Percentiles rank a stretch among this genome's conserved stretches.
These are phyloP conservation scores for Talaromyces piceae DNA, from an alignment of 2,329 filamentous ascomycete species.

Conservation along the genomic window DNA sequence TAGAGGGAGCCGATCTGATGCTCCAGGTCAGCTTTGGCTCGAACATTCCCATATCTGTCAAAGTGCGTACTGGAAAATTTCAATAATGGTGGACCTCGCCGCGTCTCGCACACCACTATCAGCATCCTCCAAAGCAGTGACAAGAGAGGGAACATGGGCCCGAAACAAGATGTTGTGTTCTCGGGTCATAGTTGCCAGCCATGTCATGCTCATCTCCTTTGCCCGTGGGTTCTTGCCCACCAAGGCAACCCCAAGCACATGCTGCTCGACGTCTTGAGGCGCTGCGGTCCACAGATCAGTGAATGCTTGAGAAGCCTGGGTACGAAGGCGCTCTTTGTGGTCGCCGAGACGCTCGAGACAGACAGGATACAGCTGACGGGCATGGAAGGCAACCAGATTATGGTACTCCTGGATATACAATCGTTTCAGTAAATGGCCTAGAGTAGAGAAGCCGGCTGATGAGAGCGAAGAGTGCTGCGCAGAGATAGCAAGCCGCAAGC, in stretches of 20 bases:
- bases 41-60: background rate
- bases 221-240: constrained; percentile 72
- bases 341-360: constrained; percentile 83
- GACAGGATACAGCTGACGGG: constrained; percentile 62
- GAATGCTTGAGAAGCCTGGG: constrained; percentile 66
- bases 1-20: constrained; percentile 63
- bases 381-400: constrained; percentile 60
- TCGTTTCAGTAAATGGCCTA: constrained; percentile 80
- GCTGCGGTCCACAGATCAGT: constrained; percentile 67
- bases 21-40: constrained; percentile 2
- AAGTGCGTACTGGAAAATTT: constrained; percentile 64
- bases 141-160: constrained; percentile 70
- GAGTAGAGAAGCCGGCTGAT: constrained; percentile 76
- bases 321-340: constrained; percentile 74
- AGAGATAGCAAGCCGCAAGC: constrained; percentile 64
- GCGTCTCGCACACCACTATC: constrained; percentile 80
- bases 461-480: constrained; percentile 71
- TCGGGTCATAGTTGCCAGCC: constrained; percentile 79
- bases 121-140: constrained; percentile 82
- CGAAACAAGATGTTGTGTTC: constrained; percentile 74
- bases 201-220: constrained; percentile 77
- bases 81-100: constrained; percentile 75
- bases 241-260: constrained; percentile 71
- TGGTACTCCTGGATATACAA: constrained; percentile 78
- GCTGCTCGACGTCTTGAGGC: constrained; percentile 67